phyloP scores from a whole-genome alignment of 2,329 filamentous ascomycete species.

The Penicillium sumatraense region DNA sequence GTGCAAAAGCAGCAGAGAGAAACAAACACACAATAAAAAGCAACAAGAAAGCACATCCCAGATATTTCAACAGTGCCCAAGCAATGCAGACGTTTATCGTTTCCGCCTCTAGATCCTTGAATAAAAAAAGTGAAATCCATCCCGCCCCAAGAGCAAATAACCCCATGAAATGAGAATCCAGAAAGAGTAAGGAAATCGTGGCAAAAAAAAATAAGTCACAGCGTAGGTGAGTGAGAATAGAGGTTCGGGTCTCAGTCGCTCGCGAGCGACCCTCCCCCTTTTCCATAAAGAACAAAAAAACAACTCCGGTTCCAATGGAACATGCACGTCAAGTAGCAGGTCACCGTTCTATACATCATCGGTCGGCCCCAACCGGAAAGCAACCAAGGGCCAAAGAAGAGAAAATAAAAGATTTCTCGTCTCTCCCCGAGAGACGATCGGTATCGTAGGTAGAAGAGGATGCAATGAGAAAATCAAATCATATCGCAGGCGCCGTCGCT shows the following conservation, averaged over 20 bases:
- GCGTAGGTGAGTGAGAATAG: constrained; percentile 27
- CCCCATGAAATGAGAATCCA: constrained; percentile 31
- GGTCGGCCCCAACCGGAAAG: constrained; percentile 33
- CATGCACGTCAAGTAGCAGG: constrained; percentile 41
- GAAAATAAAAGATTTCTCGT: constrained; percentile 28
- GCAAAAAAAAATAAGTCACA: constrained; percentile 27
- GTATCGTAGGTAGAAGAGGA: constrained; percentile 39
- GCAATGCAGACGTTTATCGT: constrained; percentile 51
- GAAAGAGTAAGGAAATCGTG: constrained; percentile 32
- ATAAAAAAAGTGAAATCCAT: constrained; percentile 39
- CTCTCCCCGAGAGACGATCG: constrained; percentile 42
- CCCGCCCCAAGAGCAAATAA: constrained; percentile 36
- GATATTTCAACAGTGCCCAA: constrained; percentile 43
- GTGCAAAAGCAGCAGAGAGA: constrained; percentile 35
- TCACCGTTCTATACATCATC: constrained; percentile 48
- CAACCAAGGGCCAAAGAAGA: constrained; percentile 32
- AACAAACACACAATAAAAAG: constrained; percentile 24
- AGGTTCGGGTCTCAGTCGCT: constrained; percentile 30
- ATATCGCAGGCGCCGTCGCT: constrained; percentile 49
- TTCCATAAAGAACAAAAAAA: constrained; percentile 34
- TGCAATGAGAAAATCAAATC: constrained; percentile 36
- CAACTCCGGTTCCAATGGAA: constrained; percentile 41
- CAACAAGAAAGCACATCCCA: constrained; percentile 35
- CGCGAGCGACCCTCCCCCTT: constrained; percentile 23
- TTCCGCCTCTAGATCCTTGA: constrained; percentile 48